Conservation (phyloP, 441 rosid species). For the Erodium texanum region DNA sequence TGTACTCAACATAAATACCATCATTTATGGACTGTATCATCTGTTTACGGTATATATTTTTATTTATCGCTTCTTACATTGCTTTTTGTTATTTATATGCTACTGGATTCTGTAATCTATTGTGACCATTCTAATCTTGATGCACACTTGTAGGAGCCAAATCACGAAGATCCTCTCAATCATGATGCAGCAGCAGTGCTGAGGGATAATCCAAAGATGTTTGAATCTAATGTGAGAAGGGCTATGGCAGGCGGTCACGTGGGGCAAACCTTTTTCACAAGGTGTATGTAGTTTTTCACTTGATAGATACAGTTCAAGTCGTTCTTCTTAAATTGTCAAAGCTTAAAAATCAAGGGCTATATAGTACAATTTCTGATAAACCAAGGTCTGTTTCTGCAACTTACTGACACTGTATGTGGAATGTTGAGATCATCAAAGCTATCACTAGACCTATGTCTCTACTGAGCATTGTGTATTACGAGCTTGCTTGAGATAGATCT, state of each 20-base stretch:
- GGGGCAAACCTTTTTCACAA: conserved; percentile 60
- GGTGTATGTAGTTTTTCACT: conserved; percentile 50
- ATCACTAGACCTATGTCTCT: too few relatives aligned
- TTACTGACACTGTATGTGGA: too few relatives aligned
- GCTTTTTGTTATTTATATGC: not conserved
- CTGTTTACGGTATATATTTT: conserved; percentile 62
- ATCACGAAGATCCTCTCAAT: conserved; percentile 84
- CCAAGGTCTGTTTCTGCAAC: too few relatives aligned
- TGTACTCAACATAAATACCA: conserved; percentile 80
- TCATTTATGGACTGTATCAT: conserved; percentile 81
- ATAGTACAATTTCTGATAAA: too few relatives aligned
- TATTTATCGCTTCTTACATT: not conserved
- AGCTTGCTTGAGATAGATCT: too few relatives aligned
- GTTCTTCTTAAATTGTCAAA: too few relatives aligned
- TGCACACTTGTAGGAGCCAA: conserved; percentile 51
- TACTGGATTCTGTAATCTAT: conserved; percentile 4
- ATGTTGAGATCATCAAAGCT: too few relatives aligned
- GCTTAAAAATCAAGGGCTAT: too few relatives aligned
- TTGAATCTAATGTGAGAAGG: conserved; percentile 67
- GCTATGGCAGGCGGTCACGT: conserved; percentile 84
- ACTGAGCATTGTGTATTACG: too few relatives aligned
- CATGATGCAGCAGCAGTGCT: conserved; percentile 82
- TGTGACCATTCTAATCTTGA: not conserved
- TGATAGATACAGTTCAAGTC: too few relatives aligned
- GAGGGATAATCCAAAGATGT: conserved; percentile 70